Percentiles rank a stretch among this genome's conserved stretches.
Conservation (phyloP, 2,329 filamentous ascomycete species). For the Catunica adiposa region DNA sequence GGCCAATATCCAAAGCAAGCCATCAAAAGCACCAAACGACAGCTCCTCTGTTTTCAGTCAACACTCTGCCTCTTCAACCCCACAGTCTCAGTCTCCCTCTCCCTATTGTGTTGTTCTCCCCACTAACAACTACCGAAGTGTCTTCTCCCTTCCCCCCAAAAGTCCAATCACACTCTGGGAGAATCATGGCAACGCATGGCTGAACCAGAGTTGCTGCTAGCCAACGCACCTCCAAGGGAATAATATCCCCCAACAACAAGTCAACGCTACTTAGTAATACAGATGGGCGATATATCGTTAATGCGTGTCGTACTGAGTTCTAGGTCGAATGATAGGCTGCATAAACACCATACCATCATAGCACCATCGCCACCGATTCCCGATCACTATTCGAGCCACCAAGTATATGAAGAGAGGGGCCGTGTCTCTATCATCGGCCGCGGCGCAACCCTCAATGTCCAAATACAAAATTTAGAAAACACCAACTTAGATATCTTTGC, state of each 20-base stretch:
- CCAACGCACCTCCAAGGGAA: not conserved
- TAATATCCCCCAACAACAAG: too few species aligned
- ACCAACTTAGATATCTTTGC: too few species aligned
- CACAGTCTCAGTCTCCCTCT: too few species aligned
- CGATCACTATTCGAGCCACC: not conserved
- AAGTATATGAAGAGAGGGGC: too few species aligned
- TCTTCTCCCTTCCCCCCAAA: not conserved
- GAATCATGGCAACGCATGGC: not conserved
- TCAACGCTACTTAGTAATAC: too few species aligned
- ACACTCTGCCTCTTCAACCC: too few species aligned
- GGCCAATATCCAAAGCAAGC: too few species aligned
- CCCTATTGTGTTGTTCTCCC: not conserved
- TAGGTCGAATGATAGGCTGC: not conserved
- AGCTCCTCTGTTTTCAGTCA: too few species aligned
- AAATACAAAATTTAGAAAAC: too few species aligned
- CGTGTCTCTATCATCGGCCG: too few species aligned
- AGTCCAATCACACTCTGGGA: not conserved
- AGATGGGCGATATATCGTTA: not conserved
- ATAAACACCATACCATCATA: not conserved
- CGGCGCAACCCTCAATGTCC: too few species aligned
- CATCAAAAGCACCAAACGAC: too few species aligned
- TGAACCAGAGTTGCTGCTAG: not conserved
- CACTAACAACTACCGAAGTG: not conserved
- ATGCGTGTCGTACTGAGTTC: not conserved
- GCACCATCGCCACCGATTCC: not conserved